Evolutionary conservation across 208 protist genomes (phyloP).

Genomic region (Leishmania tropica): DNA sequence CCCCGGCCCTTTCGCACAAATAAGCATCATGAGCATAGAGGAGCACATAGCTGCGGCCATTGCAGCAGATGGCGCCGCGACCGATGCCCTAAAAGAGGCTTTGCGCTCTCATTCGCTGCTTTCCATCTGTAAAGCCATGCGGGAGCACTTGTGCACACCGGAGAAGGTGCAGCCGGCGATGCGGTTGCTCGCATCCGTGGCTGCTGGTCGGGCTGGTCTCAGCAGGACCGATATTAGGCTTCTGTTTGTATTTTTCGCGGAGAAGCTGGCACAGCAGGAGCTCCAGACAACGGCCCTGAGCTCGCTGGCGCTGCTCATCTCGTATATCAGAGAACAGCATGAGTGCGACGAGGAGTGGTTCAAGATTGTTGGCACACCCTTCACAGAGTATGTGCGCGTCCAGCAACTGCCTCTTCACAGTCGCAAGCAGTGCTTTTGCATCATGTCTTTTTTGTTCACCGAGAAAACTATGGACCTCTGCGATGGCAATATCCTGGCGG

Average conservation of each 20-base stretch:
- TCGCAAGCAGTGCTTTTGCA: slow-evolving; percentile 32
- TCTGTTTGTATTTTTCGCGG: slow-evolving; percentile 57
- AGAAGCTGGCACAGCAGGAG: slow-evolving; percentile 44
- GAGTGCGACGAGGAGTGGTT: slow-evolving; percentile 24
- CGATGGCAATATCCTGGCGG: slow-evolving; percentile 27
- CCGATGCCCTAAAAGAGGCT: slow-evolving; percentile 32
- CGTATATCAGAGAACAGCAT: slow-evolving; percentile 21
- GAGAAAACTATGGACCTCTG: slow-evolving; percentile 16
- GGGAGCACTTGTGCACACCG: slow-evolving; percentile 42
- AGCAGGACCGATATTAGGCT: slow-evolving; percentile 39
- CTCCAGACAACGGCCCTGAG: slow-evolving; percentile 39
- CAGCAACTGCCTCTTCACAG: slow-evolving; percentile 34
- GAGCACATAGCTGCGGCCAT: slow-evolving; percentile 35
- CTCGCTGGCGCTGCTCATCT: slow-evolving; percentile 39
- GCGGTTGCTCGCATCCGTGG: slow-evolving; percentile 38
- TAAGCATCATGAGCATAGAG: slow-evolving; percentile 19
- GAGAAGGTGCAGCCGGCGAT: slow-evolving; percentile 48
- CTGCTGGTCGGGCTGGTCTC: slow-evolving; percentile 32
- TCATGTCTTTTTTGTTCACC: slow-evolving; percentile 31
- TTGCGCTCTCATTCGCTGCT: slow-evolving; percentile 48
- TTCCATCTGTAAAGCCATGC: slow-evolving; percentile 47
- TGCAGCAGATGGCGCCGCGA: slow-evolving; percentile 25
- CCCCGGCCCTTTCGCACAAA: background rate
- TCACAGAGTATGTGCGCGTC: slow-evolving; percentile 26
- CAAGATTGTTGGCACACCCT: slow-evolving; percentile 11